Conservation (phyloP, 2,329 filamentous ascomycete genomes). For the Gaeumannomyces sp. region DNA sequence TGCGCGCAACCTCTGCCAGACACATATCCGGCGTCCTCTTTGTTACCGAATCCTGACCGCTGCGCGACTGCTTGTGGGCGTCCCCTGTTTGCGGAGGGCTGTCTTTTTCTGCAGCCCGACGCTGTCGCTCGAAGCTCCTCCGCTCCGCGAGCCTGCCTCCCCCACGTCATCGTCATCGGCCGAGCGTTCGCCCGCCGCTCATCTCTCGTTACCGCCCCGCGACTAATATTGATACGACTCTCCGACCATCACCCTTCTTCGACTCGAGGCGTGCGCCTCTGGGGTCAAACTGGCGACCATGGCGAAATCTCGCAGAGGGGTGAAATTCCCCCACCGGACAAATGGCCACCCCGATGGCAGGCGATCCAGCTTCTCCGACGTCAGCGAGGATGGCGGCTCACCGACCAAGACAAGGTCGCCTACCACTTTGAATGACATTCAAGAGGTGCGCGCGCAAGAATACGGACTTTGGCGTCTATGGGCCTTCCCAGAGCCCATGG, state of each 20-base stretch:
- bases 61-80: not conserved
- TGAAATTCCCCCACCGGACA: constrained; percentile 48
- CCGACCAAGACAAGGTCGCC: constrained; percentile 21
- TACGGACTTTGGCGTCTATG: not conserved
- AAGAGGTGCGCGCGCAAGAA: constrained; percentile 25
- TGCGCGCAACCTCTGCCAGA: not conserved
- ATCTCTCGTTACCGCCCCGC: too few species aligned
- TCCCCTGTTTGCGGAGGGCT: not conserved
- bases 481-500: too few species aligned
- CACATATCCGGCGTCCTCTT: not conserved
- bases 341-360: constrained; percentile 49
- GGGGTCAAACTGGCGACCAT: constrained; percentile 19
- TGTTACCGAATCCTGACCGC: not conserved
- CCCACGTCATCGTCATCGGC: not conserved
- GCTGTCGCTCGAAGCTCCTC: not conserved
- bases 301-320: constrained; percentile 40
- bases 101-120: not conserved
- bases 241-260: too few species aligned
- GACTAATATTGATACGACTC: too few species aligned
- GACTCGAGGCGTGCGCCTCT: too few species aligned
- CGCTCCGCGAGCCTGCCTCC: not conserved
- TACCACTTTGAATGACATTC: constrained; percentile 30
- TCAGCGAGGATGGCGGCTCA: constrained; percentile 16
- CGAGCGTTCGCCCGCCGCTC: not conserved
- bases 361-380: constrained; percentile 66